Evolutionary conservation across 1,139 yeast genomes (phyloP), one percentile per base, ranked within the genome.

Genomic region (Spencermartinsiella ligniputridi): DNA sequence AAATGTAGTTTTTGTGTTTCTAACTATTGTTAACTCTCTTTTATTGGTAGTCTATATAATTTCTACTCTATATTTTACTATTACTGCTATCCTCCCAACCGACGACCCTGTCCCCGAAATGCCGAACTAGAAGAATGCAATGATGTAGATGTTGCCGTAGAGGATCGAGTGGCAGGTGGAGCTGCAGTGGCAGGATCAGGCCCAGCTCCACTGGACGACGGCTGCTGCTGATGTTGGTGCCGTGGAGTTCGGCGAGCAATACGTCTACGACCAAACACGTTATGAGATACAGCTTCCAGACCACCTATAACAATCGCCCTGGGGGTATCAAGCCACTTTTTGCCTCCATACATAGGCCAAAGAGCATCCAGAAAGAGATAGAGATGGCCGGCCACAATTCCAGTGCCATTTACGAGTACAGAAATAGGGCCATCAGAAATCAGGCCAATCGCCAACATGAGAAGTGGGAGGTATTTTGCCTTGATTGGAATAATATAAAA

Each of bases 301-400:
- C 12, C 16, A 8, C 9, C 13, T 18, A 9, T 34, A 9, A 40
- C 8, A 21, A 40, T 34, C 11, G 30, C 24, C n/a, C 11, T 22
- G 3, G 49, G 49, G 20, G 46, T 42, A 17, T 27, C 16, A 11
- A 46, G 30, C 32, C 43, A 16, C 16, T 35, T 25, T n/a, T 13
- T n/a, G n/a, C 47, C 45, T 3, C 43, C 44, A 32, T 37, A 16
- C 12, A 30, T 12, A 3, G 49, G 58, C 52, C 50, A 54, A 39
- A 35, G 46, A 16, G 52, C 46, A 27, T 58, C 58, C 30, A 67
- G 52, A 43, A 57, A 63, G 41, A 62, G 48, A 46, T 54, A 67
- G 35, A 61, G 42, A 50, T 68, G 69, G 13, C 66, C 70, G 1
- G 66, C 63, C 6, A 58, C 48, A 32, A 60, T 56, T 6, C 70